Evolutionary conservation across 2,329 filamentous ascomycete species (phyloP).

Genomic region (Aspergillus ruber): DNA sequence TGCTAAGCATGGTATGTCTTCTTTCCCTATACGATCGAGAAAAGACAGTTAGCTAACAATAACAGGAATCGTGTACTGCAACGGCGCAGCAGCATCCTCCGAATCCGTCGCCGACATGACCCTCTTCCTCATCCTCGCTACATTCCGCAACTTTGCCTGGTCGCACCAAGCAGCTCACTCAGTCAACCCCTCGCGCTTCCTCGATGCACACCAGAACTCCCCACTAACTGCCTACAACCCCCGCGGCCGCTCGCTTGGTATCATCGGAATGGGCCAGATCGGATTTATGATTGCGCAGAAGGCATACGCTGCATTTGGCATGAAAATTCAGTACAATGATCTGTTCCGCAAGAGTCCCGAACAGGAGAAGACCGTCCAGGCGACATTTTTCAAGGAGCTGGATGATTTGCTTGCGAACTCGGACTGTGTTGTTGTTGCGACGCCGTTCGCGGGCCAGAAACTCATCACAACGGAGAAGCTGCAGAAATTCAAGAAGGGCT

Average conservation of each 20-base stretch:
- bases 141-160: slow-evolving; percentile 63
- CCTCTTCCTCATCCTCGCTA: slow-evolving; percentile 61
- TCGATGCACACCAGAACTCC: slow-evolving; percentile 54
- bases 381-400: slow-evolving; percentile 37
- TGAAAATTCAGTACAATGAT: slow-evolving; percentile 57
- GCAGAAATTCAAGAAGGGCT: slow-evolving; percentile 42
- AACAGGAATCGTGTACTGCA: slow-evolving; percentile 53
- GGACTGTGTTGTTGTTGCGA: slow-evolving; percentile 46
- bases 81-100: slow-evolving; percentile 62
- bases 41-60: slow-evolving; percentile 10
- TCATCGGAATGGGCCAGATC: slow-evolving; percentile 65
- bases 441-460: slow-evolving; percentile 37
- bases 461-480: slow-evolving; percentile 39
- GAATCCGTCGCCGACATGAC: slow-evolving; percentile 69
- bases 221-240: slow-evolving; percentile 59
- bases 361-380: slow-evolving; percentile 34
- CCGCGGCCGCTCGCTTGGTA: slow-evolving; percentile 53
- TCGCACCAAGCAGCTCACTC: slow-evolving; percentile 52
- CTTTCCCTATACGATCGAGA: too few species aligned
- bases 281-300: slow-evolving; percentile 58
- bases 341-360: slow-evolving; percentile 33
- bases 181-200: slow-evolving; percentile 43
- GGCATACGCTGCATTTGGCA: slow-evolving; percentile 54
- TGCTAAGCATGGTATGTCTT: slow-evolving; percentile 49
- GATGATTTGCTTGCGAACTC: slow-evolving; percentile 37